Evolutionary conservation across 805 yeast genomes (phyloP).

Genomic region (Jamesozyma piceae): DNA sequence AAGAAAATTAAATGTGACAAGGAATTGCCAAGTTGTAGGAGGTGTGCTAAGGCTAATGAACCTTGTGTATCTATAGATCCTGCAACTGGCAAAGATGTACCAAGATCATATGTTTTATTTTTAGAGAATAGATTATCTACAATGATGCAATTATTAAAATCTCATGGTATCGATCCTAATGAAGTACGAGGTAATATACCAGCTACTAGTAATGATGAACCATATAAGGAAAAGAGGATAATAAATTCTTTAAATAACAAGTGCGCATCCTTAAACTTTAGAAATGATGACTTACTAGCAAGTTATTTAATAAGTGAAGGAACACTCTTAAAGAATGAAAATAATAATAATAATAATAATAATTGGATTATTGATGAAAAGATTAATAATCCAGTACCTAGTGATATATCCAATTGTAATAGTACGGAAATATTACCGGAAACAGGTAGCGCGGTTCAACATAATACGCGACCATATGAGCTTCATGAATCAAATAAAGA

Average conservation of each 20-base stretch:
- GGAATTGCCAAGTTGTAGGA: constrained; percentile 45
- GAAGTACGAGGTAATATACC: constrained; percentile 22
- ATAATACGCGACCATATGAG: constrained; percentile 9
- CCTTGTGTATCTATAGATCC: constrained; percentile 83
- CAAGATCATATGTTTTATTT: constrained; percentile 66
- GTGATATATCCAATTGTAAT: neutral
- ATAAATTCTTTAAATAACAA: neutral
- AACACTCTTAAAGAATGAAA: constrained; percentile 3
- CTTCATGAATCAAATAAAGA: constrained; percentile 18
- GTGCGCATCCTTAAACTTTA: neutral
- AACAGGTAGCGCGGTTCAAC: constrained; percentile 2
- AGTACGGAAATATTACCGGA: constrained; percentile 2
- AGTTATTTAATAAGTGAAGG: constrained; percentile 22
- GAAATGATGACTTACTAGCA: constrained; percentile 18
- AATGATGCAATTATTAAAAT: constrained; percentile 44
- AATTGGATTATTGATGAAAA: neutral
- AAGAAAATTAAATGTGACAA: constrained; percentile 58
- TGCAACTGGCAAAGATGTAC: constrained; percentile 78
- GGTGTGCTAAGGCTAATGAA: constrained; percentile 49
- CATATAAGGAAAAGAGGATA: constrained; percentile 11
- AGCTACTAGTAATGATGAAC: constrained; percentile 20
- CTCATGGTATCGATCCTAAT: constrained; percentile 34
- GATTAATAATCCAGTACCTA: too few species aligned
- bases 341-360: neutral
- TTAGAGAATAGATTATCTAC: constrained; percentile 55